Base-by-base conservation (phyloP, 805 yeast genomes). In the Ogataea corticis region DNA sequence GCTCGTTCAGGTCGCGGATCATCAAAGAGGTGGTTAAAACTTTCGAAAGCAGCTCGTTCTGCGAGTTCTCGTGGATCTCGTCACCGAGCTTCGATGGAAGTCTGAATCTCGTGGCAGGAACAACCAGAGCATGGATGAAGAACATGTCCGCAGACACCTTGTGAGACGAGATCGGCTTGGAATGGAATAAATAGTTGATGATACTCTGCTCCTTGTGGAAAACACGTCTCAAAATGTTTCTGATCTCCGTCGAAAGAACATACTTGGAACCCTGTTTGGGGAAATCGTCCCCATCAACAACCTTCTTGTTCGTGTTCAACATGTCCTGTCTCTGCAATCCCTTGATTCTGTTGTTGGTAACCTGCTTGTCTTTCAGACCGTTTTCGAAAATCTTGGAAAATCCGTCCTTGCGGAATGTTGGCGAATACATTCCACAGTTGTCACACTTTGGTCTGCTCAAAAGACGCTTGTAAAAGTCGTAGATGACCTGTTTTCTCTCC, bases 21-120 rank as follows among this genome's bases (percentile, higher is more conserved):
- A 85, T 69, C 50, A 90, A 67, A 21, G 92, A 76, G 1, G 97
- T 87, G 46, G 83, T 85, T 59, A 94, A 73, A 42, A 95, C 77
- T 58, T 83, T 85, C 18, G 94, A 77, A 38, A 94, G 72, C 46
- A 91, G 74, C 69, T 91, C 96, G 67, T 94, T 95, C 70, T 90
- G 96, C 38, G 94, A 72, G 66, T 89, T 91, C 69, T 94, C 97
- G 66, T 94, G 98, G 49, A 92, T 79, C 65, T 89, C 97, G 45
- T 94, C 99, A 45, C 99, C 99, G 48, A 94, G 74, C 67, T 91
- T 91, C 13, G 96, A 85, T n/a, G 99, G 99, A 55, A 91, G 76
- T 66, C 99, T 80, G 75, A 94, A 94, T 66, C 98, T 78, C 2
- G 98, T 95, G 41, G 99, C 91, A 30, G 99, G 99, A 32, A 95